phyloP scores from a whole-genome alignment of 352 stramenopile species.

The Pythium vanterpoolii region DNA sequence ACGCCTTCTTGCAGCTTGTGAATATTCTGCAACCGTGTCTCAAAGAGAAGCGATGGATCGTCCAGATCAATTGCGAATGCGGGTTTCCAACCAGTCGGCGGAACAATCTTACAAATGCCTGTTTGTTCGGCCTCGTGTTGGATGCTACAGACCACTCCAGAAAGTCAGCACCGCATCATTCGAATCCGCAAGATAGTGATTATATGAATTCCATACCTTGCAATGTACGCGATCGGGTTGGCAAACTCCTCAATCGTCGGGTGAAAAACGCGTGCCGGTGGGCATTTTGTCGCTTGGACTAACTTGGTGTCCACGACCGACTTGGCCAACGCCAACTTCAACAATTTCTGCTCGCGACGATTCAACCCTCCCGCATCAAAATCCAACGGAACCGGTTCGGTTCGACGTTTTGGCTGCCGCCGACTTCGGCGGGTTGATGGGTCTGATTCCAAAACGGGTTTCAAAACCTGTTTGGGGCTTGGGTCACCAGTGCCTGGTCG shows the following conservation, averaged over 20 bases:
- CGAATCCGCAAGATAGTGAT: background rate
- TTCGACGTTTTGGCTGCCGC: slow-evolving; percentile 38
- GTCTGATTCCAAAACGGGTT: slow-evolving; percentile 9
- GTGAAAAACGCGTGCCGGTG: slow-evolving; percentile 57
- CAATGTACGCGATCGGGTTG: slow-evolving; percentile 88
- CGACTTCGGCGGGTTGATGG: slow-evolving; percentile 20
- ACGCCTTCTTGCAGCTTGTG: slow-evolving; percentile 80
- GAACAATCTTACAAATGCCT: slow-evolving; percentile 98
- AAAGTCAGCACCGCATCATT: slow-evolving; percentile 8
- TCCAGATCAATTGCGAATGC: slow-evolving; percentile 69
- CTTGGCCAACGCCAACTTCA: slow-evolving; percentile 57
- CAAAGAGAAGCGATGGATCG: slow-evolving; percentile 60
- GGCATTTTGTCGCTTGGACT: slow-evolving; percentile 25
- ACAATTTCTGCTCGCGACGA: slow-evolving; percentile 44
- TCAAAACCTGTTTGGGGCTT: background rate
- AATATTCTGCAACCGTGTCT: slow-evolving; percentile 94
- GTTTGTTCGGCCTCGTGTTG: slow-evolving; percentile 49
- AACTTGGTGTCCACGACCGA: slow-evolving; percentile 57
- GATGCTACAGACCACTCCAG: slow-evolving; percentile 33
- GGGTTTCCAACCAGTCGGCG: slow-evolving; percentile 92
- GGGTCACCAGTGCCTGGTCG: background rate
- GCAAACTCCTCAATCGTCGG: slow-evolving; percentile 86
- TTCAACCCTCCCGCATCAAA: slow-evolving; percentile 19
- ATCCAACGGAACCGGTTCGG: slow-evolving; percentile 30
- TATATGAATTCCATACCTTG: slow-evolving; percentile 31